Percentiles rank a stretch among this genome's conserved stretches.
Conservation (phyloP, 129 eudicot genomes). For the Saposhnikovia divaricata region DNA sequence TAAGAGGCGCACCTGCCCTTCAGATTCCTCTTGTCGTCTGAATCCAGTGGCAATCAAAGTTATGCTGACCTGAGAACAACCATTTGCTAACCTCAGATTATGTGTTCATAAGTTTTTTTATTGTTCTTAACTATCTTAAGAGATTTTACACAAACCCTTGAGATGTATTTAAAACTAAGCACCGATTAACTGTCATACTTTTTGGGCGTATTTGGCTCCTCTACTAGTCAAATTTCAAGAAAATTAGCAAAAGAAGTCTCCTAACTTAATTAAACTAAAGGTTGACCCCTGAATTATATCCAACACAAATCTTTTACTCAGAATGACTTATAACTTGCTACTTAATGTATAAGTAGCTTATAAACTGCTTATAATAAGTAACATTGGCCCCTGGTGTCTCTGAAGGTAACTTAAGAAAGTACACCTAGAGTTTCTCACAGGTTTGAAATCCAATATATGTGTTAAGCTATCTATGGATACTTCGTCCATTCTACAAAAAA, state of each 20-base stretch:
- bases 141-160: neutral
- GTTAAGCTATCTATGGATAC: neutral
- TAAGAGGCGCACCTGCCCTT: slow-evolving; percentile 30
- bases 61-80: slow-evolving; percentile 61
- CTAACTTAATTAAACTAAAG: neutral
- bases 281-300: neutral
- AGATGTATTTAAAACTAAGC: neutral
- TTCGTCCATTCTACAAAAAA: neutral
- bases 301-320: neutral
- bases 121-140: neutral
- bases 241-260: neutral
- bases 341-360: neutral
- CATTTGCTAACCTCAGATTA: neutral
- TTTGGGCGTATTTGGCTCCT: neutral
- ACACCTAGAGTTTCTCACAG: neutral
- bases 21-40: slow-evolving; percentile 80
- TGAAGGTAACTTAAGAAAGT: neutral
- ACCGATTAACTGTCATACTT: neutral
- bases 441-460: neutral
- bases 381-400: neutral
- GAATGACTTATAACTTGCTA: neutral
- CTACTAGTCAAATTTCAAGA: neutral
- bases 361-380: neutral
- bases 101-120: neutral
- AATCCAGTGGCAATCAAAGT: slow-evolving; percentile 95